A percentile compares a stretch with the other conserved stretches of the same genome.
phyloP scores from a whole-genome alignment of 148 eudicot species.

The Arbutus unedo region DNA sequence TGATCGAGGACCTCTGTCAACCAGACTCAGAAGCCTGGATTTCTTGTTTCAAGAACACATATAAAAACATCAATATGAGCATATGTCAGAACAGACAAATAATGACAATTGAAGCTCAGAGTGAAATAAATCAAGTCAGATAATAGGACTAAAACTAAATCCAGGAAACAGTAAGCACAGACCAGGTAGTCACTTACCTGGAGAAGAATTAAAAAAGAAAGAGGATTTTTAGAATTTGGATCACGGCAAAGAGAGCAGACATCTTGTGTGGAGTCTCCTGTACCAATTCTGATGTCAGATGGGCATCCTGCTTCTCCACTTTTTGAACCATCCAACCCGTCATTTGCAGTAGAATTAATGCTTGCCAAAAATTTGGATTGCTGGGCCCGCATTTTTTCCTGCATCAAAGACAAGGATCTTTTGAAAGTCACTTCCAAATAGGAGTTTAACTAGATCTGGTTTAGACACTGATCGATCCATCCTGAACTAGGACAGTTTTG shows the following conservation, averaged over 20 bases:
- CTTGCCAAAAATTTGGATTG: slow-evolving; percentile 84
- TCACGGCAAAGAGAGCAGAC: slow-evolving; percentile 95
- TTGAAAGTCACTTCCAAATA: not conserved
- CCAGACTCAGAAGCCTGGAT: slow-evolving; percentile 80
- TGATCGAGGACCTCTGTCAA: slow-evolving; percentile 66
- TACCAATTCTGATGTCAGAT: slow-evolving; percentile 37
- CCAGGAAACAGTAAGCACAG: not conserved
- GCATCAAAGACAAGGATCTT: slow-evolving; percentile 23
- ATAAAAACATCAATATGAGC: slow-evolving; percentile 15
- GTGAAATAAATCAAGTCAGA: not conserved
- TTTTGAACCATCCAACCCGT: slow-evolving; percentile 44
- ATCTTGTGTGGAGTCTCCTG: slow-evolving; percentile 46
- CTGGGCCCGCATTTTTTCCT: slow-evolving; percentile 95
- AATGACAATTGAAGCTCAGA: not conserved
- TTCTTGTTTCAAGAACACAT: slow-evolving; percentile 44
- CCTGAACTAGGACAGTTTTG: not conserved
- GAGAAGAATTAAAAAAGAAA: slow-evolving; percentile 80
- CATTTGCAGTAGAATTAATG: slow-evolving; percentile 40
- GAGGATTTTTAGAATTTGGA: slow-evolving; percentile 57
- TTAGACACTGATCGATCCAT: not conserved
- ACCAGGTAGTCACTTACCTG: slow-evolving; percentile 48
- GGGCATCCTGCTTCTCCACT: slow-evolving; percentile 38
- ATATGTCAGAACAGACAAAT: not conserved
- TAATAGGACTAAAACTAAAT: not conserved
- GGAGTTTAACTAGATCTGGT: slow-evolving; percentile 7